phyloP scores from a whole-genome alignment of 257 asterid genomes.

The Oldenlandia corymbosa region DNA sequence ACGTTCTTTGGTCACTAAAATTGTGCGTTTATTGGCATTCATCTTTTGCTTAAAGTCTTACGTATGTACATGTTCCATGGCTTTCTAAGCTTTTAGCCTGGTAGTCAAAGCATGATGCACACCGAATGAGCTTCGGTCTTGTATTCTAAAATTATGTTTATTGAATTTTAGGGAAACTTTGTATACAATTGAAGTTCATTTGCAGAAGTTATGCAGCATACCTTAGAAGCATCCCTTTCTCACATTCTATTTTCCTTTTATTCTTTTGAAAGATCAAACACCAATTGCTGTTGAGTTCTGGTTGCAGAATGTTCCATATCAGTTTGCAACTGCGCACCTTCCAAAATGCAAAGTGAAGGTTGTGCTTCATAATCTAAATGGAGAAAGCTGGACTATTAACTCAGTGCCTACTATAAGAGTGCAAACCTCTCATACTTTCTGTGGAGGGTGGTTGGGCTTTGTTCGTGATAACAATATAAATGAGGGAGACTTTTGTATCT shows the following conservation, averaged over 20 bases:
- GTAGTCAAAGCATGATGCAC: not conserved
- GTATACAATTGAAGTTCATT: not conserved
- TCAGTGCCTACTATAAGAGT: conserved; percentile 81
- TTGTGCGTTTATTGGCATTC: too few relatives aligned
- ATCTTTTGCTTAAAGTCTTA: not conserved
- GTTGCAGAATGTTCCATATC: conserved; percentile 78
- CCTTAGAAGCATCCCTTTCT: not conserved
- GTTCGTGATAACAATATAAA: conserved; percentile 73
- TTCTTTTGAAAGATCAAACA: not conserved
- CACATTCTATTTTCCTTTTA: conserved; percentile 2
- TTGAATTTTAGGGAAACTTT: not conserved
- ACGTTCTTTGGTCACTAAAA: not conserved
- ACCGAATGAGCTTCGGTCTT: not conserved
- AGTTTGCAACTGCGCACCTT: conserved; percentile 76
- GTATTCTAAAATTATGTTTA: not conserved
- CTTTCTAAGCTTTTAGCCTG: not conserved
- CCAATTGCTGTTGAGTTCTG: conserved; percentile 16
- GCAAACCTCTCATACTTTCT: conserved; percentile 87
- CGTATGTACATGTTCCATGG: not conserved
- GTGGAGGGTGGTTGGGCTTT: conserved; percentile 95
- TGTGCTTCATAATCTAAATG: conserved; percentile 65
- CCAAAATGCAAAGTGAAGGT: conserved; percentile 81
- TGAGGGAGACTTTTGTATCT: conserved; percentile 79
- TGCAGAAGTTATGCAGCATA: not conserved
- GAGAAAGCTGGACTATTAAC: conserved; percentile 82